Evolutionary conservation across 768 basidiomycete genomes (phyloP).

Genomic region (Rhodosporidiobolus odoratus): DNA sequence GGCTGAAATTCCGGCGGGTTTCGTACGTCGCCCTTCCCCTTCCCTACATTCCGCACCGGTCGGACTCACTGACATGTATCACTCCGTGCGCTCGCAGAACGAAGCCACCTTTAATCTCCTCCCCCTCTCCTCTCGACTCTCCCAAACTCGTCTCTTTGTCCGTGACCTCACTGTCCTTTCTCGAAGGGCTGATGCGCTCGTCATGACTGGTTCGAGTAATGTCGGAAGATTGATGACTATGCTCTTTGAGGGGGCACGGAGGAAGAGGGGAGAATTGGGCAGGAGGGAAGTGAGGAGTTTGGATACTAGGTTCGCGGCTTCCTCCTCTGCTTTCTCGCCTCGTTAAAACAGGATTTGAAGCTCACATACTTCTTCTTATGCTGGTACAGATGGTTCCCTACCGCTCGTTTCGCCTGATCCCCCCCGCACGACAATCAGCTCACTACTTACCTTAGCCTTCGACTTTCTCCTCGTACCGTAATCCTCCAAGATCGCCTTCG

Average conservation of each 20-base stretch:
- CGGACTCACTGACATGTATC: not conserved
- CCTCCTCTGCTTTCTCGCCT: not conserved
- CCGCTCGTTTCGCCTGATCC: slow-evolving; percentile 16
- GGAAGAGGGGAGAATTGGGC: not conserved
- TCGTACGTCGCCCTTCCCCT: slow-evolving; percentile 1
- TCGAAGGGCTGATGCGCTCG: slow-evolving; percentile 32
- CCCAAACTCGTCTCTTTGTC: slow-evolving; percentile 26
- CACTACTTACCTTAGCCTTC: too few relatives aligned
- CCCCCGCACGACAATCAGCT: too few relatives aligned
- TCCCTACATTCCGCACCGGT: not conserved
- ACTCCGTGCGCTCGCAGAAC: slow-evolving; percentile 11
- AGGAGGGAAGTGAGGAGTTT: slow-evolving; percentile 23
- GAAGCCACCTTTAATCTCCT: slow-evolving; percentile 35
- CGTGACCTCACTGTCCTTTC: slow-evolving; percentile 39
- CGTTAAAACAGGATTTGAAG: not conserved
- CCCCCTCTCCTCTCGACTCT: slow-evolving; percentile 15
- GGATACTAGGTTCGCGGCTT: slow-evolving; percentile 25
- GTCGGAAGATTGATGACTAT: slow-evolving; percentile 39
- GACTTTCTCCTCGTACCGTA: not conserved
- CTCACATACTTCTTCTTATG: not conserved
- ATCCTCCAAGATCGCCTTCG: too few relatives aligned
- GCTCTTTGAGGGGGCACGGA: slow-evolving; percentile 15
- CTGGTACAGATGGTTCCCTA: slow-evolving; percentile 33
- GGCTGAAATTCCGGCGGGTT: not conserved
- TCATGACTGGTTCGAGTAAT: slow-evolving; percentile 38